Evolutionary conservation across 805 yeast genomes (phyloP), one percentile per base, ranked within the genome.

Genomic region (Metschnikowia gelsemii): DNA sequence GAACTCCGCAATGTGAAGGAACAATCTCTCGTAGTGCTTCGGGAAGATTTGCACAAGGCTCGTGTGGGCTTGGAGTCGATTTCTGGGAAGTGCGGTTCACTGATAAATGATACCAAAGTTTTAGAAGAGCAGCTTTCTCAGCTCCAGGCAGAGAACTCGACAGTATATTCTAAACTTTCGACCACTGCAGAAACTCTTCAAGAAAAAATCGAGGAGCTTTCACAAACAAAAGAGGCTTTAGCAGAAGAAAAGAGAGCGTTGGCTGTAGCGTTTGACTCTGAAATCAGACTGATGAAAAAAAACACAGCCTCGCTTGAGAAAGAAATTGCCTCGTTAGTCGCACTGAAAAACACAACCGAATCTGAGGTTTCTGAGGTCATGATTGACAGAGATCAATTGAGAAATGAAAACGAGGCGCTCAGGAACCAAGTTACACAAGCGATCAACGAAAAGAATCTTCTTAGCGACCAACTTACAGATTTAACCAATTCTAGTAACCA

Each of bases 251-350:
- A 31, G 12, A 22, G 23, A 23, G 13, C 25, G 3, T 23, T 34
- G 35, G 36, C 35, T 4, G 27, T 18, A 3, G 31, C 29, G 5
- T 31, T 31, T 14, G 36, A 35, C 17, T 12, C 40, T 9, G 36
- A 35, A 13, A 20, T 35, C 19, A 31, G 18, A 3, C 32, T 8
- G 24, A 27, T 31, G 37, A 20, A 16, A 7, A 25, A 33, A 14
- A 13, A 18, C 4, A 3, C 24, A 1, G 28, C 33, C 9, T 8
- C 11, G 20, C 29, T 21, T 8, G 38, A 32, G n/a, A 14, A 27
- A 11, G 8, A 28, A 16, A 27, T 32, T 14, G 3, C 32, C 16
- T 28, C 28, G 3, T 31, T 38, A 16, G 9, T 13, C 11, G n/a
- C 19, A 11, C 13, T 13, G 4, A 25, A 32, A 9, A 21, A 20